phyloP scores from a whole-genome alignment of 768 basidiomycete genomes.

The Lactifluus volemus region DNA sequence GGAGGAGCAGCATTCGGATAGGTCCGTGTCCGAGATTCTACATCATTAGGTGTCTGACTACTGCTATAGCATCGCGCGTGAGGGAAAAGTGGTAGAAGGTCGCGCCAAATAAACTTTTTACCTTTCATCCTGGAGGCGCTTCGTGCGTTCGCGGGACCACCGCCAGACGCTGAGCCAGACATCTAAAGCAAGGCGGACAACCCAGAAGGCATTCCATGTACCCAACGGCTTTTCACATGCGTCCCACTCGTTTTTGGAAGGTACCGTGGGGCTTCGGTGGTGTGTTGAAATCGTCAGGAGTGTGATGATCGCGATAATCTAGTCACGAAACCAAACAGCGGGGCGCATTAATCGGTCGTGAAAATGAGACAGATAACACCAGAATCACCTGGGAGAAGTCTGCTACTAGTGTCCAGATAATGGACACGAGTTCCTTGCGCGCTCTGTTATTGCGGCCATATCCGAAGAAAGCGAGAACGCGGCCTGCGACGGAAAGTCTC shows the following conservation, averaged over 20 bases:
- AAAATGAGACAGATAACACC: background rate
- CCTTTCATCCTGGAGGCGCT: slow-evolving; percentile 19
- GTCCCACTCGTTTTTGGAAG: slow-evolving; percentile 42
- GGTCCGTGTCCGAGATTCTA: background rate
- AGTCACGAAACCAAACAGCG: background rate
- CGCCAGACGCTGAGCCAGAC: slow-evolving; percentile 48
- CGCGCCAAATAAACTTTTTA: background rate
- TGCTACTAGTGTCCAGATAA: slow-evolving; percentile 44
- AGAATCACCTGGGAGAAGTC: slow-evolving; percentile 44
- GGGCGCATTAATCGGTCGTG: slow-evolving; percentile 12
- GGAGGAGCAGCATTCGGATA: background rate
- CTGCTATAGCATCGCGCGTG: background rate
- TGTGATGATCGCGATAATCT: slow-evolving; percentile 46
- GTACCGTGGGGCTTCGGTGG: slow-evolving; percentile 37
- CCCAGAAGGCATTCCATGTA: slow-evolving; percentile 59
- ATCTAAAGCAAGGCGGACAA: slow-evolving; percentile 43
- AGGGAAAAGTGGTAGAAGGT: background rate
- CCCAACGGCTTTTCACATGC: slow-evolving; percentile 61
- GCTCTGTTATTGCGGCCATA: slow-evolving; percentile 43
- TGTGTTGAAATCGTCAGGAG: slow-evolving; percentile 41
- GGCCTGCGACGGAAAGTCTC: slow-evolving; percentile 11
- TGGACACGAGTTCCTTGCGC: slow-evolving; percentile 44
- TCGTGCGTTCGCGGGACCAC: slow-evolving; percentile 30
- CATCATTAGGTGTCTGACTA: background rate
- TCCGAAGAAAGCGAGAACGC: slow-evolving; percentile 38